Evolutionary conservation across 306 rosid genomes (phyloP).

Genomic region (Cucurbita maxima): DNA sequence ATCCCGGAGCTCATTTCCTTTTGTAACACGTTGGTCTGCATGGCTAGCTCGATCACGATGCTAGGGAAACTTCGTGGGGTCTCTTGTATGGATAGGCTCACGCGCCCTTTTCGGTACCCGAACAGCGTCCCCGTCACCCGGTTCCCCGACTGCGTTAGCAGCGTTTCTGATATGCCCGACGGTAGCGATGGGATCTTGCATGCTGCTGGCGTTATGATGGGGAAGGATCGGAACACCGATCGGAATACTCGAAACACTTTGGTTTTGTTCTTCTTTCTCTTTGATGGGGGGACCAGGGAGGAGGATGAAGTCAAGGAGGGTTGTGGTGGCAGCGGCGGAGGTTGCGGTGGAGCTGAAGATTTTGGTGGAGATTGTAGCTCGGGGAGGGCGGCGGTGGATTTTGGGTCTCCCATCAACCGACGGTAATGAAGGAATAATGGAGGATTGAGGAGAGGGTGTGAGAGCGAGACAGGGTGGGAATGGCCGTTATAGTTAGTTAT

Average conservation of each 20-base stretch:
- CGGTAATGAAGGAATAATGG: constrained; percentile 12
- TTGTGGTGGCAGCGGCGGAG: constrained; percentile 17
- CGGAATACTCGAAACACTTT: constrained; percentile 39
- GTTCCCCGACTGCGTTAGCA: neutral
- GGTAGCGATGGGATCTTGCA: constrained; percentile 44
- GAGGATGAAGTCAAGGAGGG: neutral
- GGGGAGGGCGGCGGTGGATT: constrained; percentile 7
- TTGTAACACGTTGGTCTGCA: constrained; percentile 43
- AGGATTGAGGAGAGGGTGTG: constrained; percentile 4
- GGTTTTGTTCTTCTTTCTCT: constrained; percentile 22
- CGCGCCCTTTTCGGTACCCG: constrained; percentile 58
- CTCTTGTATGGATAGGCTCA: constrained; percentile 55
- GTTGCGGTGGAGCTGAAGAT: constrained; percentile 4
- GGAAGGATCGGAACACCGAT: constrained; percentile 58
- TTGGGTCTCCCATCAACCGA: constrained; percentile 48
- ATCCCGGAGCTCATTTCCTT: constrained; percentile 58
- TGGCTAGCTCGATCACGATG: constrained; percentile 45
- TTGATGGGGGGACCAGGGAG: constrained; percentile 50
- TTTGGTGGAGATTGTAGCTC: neutral
- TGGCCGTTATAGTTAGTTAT: too few species aligned
- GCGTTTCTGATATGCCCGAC: constrained; percentile 2
- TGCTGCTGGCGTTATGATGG: constrained; percentile 39
- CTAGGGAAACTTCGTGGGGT: constrained; percentile 33
- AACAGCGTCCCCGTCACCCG: constrained; percentile 50
- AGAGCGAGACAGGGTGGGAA: neutral